Conservation (phyloP, 2,329 filamentous ascomycete genomes). For the Penicillium sp. region DNA sequence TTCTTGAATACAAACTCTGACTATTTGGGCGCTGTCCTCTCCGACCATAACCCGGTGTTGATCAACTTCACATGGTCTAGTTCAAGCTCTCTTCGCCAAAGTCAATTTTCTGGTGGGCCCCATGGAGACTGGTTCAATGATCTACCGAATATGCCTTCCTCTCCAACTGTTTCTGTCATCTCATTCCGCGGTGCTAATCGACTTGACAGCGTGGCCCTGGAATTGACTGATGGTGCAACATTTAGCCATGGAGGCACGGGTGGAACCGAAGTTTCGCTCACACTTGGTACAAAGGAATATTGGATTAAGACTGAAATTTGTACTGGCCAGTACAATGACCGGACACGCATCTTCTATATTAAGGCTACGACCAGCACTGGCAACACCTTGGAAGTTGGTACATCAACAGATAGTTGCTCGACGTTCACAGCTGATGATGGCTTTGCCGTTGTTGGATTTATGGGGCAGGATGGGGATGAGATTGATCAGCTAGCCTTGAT, state of each 20-base stretch:
- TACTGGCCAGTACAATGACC: constrained; percentile 50
- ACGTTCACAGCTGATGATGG: constrained; percentile 53
- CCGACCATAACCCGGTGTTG: constrained; percentile 66
- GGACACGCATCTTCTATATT: constrained; percentile 62
- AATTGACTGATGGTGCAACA: constrained; percentile 53
- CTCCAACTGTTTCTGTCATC: constrained; percentile 36
- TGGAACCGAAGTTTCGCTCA: constrained; percentile 50
- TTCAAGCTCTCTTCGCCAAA: constrained; percentile 57
- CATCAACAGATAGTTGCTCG: constrained; percentile 52
- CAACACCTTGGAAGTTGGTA: constrained; percentile 52
- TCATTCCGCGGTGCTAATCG: constrained; percentile 54
- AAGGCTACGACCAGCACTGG: constrained; percentile 57
- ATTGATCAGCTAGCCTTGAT: constrained; percentile 57
- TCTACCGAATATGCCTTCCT: constrained; percentile 43
- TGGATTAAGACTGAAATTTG: constrained; percentile 58
- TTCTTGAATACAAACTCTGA: constrained; percentile 60
- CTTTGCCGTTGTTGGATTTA: constrained; percentile 59
- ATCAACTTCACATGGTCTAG: constrained; percentile 35
- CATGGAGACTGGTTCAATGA: constrained; percentile 60
- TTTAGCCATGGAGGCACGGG: constrained; percentile 61
- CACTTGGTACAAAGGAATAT: constrained; percentile 53
- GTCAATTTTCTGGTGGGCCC: constrained; percentile 32
- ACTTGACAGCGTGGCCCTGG: constrained; percentile 57
- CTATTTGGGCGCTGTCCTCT: constrained; percentile 53
- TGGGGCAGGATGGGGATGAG: constrained; percentile 59